Evolutionary conservation across 2,329 filamentous ascomycete genomes (phyloP).

Genomic region (Chalaropsis thielavioides): DNA sequence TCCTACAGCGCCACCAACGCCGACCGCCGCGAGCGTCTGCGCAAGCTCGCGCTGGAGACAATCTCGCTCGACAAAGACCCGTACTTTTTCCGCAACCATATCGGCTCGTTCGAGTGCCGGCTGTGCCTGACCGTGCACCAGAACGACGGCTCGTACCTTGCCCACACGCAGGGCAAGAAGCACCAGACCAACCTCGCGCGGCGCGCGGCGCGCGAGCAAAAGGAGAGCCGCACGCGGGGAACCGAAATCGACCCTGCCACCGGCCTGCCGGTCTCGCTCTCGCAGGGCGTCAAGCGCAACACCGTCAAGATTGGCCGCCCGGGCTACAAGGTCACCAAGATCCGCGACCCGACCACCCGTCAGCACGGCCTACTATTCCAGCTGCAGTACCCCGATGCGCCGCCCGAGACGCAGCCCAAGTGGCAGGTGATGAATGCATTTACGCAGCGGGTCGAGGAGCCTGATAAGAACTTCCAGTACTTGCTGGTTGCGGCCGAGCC

Average conservation of each 20-base stretch:
- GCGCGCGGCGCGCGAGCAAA: slow-evolving; percentile 87
- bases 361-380: slow-evolving; percentile 93
- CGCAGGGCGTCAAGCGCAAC: slow-evolving; percentile 61
- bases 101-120: slow-evolving; percentile 93
- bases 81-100: slow-evolving; percentile 99
- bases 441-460: slow-evolving; percentile 88
- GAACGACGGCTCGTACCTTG: slow-evolving; percentile 96
- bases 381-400: slow-evolving; percentile 86
- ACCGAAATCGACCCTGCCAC: slow-evolving; percentile 53
- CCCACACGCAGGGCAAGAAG: slow-evolving; percentile 95
- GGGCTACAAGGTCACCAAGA: slow-evolving; percentile 96
- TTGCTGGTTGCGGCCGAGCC: slow-evolving; percentile 89
- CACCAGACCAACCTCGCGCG: slow-evolving; percentile 97
- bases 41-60: slow-evolving; percentile 94
- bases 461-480: slow-evolving; percentile 90
- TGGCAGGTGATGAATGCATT: slow-evolving; percentile 97
- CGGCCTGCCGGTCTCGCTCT: slow-evolving; percentile 58
- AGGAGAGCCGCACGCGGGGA: slow-evolving; percentile 55
- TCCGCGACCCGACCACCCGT: slow-evolving; percentile 71
- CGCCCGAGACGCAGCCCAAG: slow-evolving; percentile 57
- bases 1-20: slow-evolving; percentile 88
- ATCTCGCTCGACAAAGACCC: slow-evolving; percentile 99
- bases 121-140: slow-evolving; percentile 96
- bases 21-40: slow-evolving; percentile 89
- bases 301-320: slow-evolving; percentile 89